Evolutionary conservation across 2,329 filamentous ascomycete species (phyloP), one percentile per base, ranked within the genome.

Genomic region (Ceratocystis ficicola): DNA sequence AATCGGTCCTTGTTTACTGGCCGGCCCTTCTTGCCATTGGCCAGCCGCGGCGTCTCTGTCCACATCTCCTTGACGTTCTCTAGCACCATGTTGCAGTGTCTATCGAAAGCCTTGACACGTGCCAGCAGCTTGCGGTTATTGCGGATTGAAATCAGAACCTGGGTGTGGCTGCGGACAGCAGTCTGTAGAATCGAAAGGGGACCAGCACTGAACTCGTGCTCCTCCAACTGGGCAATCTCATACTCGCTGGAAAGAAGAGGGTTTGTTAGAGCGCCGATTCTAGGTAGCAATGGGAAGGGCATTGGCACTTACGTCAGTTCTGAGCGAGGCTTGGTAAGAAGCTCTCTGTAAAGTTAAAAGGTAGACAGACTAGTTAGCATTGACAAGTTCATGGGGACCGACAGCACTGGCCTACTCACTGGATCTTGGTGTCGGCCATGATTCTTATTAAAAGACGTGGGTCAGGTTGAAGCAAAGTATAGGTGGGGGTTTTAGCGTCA

Each of bases 51-150:
- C 66, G 89, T 94, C 79, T 99, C 94, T 8, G 92, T 96, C 94
- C 94, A 99, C 93, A 99, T 97, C 79, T 99, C 94, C 82, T 78
- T 78, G 57, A 95, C 91, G 71, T 96, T 96, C 80, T 96, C 91
- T 61, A 96, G 81, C 2, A 96, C 89, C 94, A 99, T 97, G 79
- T 99, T 99, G 84, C 92, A 97, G 78, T 99, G 94, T 68, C 94
- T 84, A 78, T 99, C 94, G 75, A 99, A 99, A 5, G 94, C 94
- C 81, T 99, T 99, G 73, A 99, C 93, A 70, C 94, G 88, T 63
- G 93, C 94, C 65, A 99, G 86, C 61, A 99, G 83, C 81, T 99
- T 99, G 77, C 93, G 89, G 81, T 97, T 97, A 84, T 96, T 96
- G 70, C 94, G 91, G 79, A 93, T 93, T 65, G 90, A 96, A 74